Evolutionary conservation across 495 filamentous ascomycete species (phyloP).

Genomic region (Penicillium subrubescens): DNA sequence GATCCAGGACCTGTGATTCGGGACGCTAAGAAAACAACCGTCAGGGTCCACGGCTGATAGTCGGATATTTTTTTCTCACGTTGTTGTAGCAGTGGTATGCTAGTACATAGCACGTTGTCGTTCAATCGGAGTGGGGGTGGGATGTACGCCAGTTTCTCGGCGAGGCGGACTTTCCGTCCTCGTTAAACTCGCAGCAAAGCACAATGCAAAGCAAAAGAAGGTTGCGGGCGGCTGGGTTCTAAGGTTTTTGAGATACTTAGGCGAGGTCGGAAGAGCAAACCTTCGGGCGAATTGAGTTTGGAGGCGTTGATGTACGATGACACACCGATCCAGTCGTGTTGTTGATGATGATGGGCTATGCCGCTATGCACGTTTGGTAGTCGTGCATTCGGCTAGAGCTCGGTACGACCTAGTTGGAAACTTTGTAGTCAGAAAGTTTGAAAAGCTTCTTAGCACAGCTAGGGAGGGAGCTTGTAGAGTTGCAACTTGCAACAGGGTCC

Average conservation of each 20-base stretch:
- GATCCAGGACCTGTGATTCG: conserved; percentile 20
- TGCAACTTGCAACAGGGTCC: conserved; percentile 10
- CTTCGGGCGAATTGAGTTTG: conserved; percentile 17
- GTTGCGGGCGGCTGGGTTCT: conserved; percentile 6
- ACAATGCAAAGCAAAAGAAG: background rate
- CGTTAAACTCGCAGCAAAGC: background rate
- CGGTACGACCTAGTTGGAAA: conserved; percentile 3
- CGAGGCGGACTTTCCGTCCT: conserved; percentile 17
- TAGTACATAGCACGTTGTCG: background rate
- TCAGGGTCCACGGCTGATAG: conserved; percentile 30
- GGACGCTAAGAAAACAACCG: conserved; percentile 18
- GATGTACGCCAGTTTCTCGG: conserved; percentile 21
- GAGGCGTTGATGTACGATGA: conserved; percentile 9
- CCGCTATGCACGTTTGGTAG: background rate
- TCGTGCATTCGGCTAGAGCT: conserved; percentile 7
- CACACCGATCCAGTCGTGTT: conserved; percentile 3
- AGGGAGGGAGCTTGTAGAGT: conserved; percentile 1
- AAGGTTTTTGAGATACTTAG: background rate
- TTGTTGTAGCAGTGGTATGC: background rate
- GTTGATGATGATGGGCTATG: background rate
- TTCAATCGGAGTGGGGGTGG: background rate
- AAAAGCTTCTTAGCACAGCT: conserved; percentile 4
- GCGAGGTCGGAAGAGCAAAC: conserved; percentile 11
- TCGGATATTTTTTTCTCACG: background rate
- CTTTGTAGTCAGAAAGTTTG: background rate